Base-by-base conservation (phyloP, 208 protist species). In the Acanthamoeba sp. region DNA sequence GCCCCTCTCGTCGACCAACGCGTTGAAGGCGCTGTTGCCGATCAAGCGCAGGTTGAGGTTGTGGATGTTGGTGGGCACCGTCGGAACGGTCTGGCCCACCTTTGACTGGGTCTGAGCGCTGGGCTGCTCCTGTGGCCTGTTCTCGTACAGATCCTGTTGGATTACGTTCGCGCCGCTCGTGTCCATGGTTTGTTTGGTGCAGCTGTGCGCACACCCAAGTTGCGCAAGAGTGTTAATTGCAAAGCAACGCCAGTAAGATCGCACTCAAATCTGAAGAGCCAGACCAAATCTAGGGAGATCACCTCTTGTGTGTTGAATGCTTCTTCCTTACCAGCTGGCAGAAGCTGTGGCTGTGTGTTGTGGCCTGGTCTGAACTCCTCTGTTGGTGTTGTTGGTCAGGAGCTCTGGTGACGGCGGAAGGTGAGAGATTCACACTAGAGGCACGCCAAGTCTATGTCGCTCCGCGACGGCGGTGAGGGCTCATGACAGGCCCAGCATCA, bases 21-120 rank as follows among this genome's bases (percentile, higher is more conserved):
- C 96, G 69, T 88, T 94, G 76, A 96, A 95, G 50, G 59, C 42
- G 52, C 96, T 93, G 80, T 97, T 97, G 27, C 96, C 95, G 71
- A 97, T 95, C 22, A 97, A 22, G 29, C 91, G 85, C 7, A 96
- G 36, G 66, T 96, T 95, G n/a, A 96, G 55, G 85, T 95, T 96
- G 45, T 96, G 95, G n/a, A 87, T 59, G 78, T 87, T 87, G 78
- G 42, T 59, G 2, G 78, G 78, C 1, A 20, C 45, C 78, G 78
- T 24, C 2, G 69, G 69, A 6, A 87, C 78, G 7, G 42, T 59
- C 29, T 87, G 78, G 10, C 78, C 78, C 45, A 87, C 78, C 24
- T 27, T 27, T 27, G 78, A 87, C n/a, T 38, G 1, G 27, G 78
- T 87, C 78, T 87, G 73, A 12, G 34, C 73, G 2, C 55, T 78